Base-by-base conservation (phyloP, 75 land plant genomes). In the Picea glauca region DNA sequence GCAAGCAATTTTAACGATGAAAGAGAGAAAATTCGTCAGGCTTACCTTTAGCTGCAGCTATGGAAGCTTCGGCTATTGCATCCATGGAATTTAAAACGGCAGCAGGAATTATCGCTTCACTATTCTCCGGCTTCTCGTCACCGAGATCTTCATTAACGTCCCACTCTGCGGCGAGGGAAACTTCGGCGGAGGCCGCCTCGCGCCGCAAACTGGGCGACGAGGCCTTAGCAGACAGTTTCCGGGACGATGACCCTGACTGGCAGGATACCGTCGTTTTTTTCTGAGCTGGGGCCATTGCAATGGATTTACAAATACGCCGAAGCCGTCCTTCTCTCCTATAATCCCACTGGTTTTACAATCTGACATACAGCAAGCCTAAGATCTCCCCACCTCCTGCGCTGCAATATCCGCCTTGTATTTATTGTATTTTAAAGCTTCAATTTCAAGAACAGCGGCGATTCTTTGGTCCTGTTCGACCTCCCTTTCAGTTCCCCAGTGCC, bases 251-350 rank as follows among this genome's bases (percentile, higher is more conserved):
- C 74, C 66, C 4, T 72, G 75, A 59, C 80, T 58, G 31, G 83
- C 87, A 80, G 76, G 77, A 85, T 62, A 81, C 54, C 91, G 90
- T 80, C 94, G 92, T 78, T 81, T 90, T 87, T 86, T 90, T 60
- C 97, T 84, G 6, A 92, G 89, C 77, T 92, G 97, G 18, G 97
- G 94, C 97, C 97, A 94, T 94, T 92, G 93, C 38, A 82, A 60
- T 12, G 94, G 94, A 74, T 94, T 94, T 30, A 81, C 90, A 35
- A 92, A 82, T 84, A 81, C 92, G 20, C 88, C 89, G 83, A 80
- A 78, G 82, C 87, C 90, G 79, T 90, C 87, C 80, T 54, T 81
- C 81, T 81, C 40, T 54, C 83, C 26, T 26, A 26, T 26, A 26
- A 26, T 26, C 26, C 26, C 26, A 57, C 81, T 64, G 75, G 31